Evolutionary conservation across 202 grass and related monocot species (phyloP), one percentile per base, ranked within the genome.

Genomic region (Eragrostis tef): DNA sequence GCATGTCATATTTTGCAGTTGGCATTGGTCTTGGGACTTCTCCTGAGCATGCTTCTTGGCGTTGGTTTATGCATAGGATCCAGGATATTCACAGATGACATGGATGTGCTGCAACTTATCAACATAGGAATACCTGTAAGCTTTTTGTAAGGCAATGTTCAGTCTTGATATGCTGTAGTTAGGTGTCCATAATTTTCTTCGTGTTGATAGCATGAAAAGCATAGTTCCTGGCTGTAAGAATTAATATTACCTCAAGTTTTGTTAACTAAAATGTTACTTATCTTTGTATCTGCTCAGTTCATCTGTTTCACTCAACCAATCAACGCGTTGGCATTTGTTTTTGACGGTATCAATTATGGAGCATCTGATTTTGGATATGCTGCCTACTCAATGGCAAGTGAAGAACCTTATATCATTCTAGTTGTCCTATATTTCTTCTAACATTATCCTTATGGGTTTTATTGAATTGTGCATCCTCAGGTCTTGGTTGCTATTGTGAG

Each of bases 361-460:
- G 89, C 91, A 19, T 94, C 94, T 58, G 94, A 97, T 86, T 97
- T 97, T 83, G 92, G 89, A n/a, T 97, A 97, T 79, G 80, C 92
- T 77, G 94, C 94, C 16, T 94, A 92, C 70, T 97, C 94, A 16
- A 94, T 97, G 94, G 94, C 75, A 92, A 83, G 73, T 86, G 7
- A 44, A 58, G 20, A 49, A 53, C 20, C 34, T 26, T 63, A 3
- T 45, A 5, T 74, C 67, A 6, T 12, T 31, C 44, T 58, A 74
- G 17, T 51, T 64, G 24, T 77, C 31, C 10, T 78, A 1, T 68
- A 58, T 60, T 79, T 73, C 46, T 25, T 43, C 15, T 10, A 66
- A 14, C 0, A 20, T 60, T 70, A 50, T 25, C 26, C 74, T 83
- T 26, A 79, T 11, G 2, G 10, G 7, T 34, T 64, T 75, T 64